Conservation (phyloP, 1,284 basidiomycete genomes). For the Ceratobasidium theobromae region DNA sequence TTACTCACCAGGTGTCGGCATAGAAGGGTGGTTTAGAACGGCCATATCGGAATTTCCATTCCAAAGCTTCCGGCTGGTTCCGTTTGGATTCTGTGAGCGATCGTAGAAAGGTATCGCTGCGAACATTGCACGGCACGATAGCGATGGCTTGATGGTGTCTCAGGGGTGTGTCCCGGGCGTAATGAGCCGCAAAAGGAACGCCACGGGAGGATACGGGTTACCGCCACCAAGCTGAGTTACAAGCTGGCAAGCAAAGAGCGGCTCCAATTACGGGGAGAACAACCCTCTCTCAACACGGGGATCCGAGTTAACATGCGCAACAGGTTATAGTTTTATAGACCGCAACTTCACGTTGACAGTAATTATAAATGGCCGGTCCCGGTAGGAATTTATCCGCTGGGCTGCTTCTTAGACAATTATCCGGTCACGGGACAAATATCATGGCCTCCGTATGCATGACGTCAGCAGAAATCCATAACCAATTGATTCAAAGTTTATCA, state of each 20-base stretch:
- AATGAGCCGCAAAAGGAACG: too few relatives aligned
- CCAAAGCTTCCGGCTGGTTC: background rate
- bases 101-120: background rate
- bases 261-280: too few relatives aligned
- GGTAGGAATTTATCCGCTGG: background rate
- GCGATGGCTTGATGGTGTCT: too few relatives aligned
- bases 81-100: background rate
- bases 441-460: too few relatives aligned
- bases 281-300: too few relatives aligned
- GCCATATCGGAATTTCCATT: background rate
- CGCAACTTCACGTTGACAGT: background rate
- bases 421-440: slow-evolving; percentile 8
- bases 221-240: too few relatives aligned
- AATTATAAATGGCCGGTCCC: background rate
- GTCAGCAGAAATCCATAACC: too few relatives aligned
- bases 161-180: too few relatives aligned
- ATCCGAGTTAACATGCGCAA: too few relatives aligned
- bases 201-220: too few relatives aligned
- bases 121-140: background rate
- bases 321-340: background rate
- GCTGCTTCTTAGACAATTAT: background rate
- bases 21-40: background rate
- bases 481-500: too few relatives aligned
- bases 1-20: background rate
- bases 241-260: too few relatives aligned